Base-by-base conservation (phyloP, 139 green algal genomes). In the Marvania coccoides region DNA sequence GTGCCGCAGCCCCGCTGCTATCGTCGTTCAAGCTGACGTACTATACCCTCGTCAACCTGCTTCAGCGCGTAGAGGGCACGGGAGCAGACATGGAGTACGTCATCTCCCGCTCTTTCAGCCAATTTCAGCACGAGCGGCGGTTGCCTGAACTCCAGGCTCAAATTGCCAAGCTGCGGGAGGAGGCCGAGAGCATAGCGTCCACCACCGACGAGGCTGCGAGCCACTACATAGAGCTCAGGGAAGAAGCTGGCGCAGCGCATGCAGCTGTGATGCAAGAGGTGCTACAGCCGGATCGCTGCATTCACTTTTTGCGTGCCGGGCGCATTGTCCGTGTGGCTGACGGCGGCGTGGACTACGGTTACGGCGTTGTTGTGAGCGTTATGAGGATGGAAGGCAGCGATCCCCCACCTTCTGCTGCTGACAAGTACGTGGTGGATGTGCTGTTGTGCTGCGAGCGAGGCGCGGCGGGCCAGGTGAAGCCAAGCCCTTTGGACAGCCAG, bases 11-110 rank as follows among this genome's bases (percentile, higher is more conserved):
- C 24, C 82, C 86, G 1, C 80, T 92, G 42, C 10, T 84, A 31
- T 87, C 74, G 59, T 81, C 67, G 28, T 96, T 96, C 87, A 81
- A 80, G 59, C 84, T 96, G 47, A 91, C 70, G 30, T 96, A 95
- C 78, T 95, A 96, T 73, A 92, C 85, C 12, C 83, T 98, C 75
- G 81, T 99, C 30, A 98, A 98, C 74, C 83, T 96, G 64, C 55
- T 95, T 61, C 68, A 80, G 8, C 75, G 83, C 5, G 65, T 86
- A 54, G 88, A 98, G 71, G 89, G 84, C 38, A 81, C 61, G n/a
- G 77, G 77, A 12, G 57, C 81, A 34, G 73, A 80, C 75, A 88
- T 94, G 78, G 89, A 95, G 75, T 87, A 89, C 61, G 87, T 97
- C 47, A 96, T 98, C 63, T 45, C 55, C 5, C 70, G 89, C 67